These are phyloP conservation scores for Lipomyces yamadae DNA, from an alignment of 805 yeast genomes.

Conservation along the genomic window DNA sequence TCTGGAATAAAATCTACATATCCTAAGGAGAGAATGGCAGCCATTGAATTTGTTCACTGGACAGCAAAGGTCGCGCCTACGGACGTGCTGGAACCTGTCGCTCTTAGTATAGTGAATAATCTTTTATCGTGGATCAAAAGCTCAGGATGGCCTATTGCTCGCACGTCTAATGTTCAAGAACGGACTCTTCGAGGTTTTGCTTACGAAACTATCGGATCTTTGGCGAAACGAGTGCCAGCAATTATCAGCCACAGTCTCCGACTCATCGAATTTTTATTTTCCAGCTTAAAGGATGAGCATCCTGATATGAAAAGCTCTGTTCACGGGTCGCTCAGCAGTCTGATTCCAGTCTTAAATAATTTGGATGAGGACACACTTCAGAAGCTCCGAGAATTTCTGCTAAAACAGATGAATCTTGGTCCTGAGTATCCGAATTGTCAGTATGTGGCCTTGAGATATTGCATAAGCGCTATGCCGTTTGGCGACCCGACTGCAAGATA, in stretches of 20 bases:
- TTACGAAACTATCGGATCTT: conserved; percentile 78
- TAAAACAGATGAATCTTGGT: conserved; percentile 48
- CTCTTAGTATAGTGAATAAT: conserved; percentile 28
- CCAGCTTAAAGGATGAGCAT: conserved; percentile 67
- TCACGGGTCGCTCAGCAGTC: conserved; percentile 69
- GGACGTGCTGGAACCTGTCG: conserved; percentile 31
- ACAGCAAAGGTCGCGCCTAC: conserved; percentile 49
- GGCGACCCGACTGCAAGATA: conserved; percentile 68
- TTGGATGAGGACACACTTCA: conserved; percentile 46
- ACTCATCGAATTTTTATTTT: conserved; percentile 68
- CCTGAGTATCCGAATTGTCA: conserved; percentile 57
- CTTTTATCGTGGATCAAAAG: conserved; percentile 38
- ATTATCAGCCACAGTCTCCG: conserved; percentile 53
- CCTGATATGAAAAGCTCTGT: conserved; percentile 67
- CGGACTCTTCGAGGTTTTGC: conserved; percentile 60
- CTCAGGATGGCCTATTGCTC: conserved; percentile 45
- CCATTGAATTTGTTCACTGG: conserved; percentile 70
- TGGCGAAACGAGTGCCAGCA: conserved; percentile 43
- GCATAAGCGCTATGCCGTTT: conserved; percentile 69
- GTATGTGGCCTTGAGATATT: conserved; percentile 66
- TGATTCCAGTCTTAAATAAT: conserved; percentile 55
- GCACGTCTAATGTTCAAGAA: conserved; percentile 20
- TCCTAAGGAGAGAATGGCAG: conserved; percentile 57
- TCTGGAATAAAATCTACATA: conserved; percentile 63
- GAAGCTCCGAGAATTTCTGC: conserved; percentile 51